These are phyloP conservation scores for Phlebiopsis flavidoalba DNA, from an alignment of 768 basidiomycete genomes.

Conservation along the genomic window DNA sequence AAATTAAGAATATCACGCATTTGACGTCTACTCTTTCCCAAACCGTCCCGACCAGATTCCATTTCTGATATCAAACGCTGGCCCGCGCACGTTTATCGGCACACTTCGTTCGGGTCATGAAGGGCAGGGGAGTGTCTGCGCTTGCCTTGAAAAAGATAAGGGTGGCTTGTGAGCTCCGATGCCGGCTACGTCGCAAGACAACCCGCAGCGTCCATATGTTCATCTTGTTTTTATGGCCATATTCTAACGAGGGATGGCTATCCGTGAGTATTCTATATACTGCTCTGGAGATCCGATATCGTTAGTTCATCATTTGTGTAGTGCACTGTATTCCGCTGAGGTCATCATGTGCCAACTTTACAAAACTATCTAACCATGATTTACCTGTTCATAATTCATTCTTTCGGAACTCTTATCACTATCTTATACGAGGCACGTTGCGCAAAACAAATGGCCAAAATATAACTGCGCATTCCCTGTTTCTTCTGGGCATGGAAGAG, in stretches of 20 bases:
- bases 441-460: no score
- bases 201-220: conserved; percentile 33
- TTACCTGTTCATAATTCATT: conserved; percentile 15
- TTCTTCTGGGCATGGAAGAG: conserved; percentile 48
- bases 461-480: no score
- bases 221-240: conserved; percentile 36
- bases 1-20: conserved; percentile 37
- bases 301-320: background rate
- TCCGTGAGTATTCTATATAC: conserved; percentile 26
- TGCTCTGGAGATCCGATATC: background rate
- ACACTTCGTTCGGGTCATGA: conserved; percentile 49
- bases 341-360: conserved; percentile 37
- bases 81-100: conserved; percentile 37
- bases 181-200: conserved; percentile 30
- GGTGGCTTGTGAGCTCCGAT: conserved; percentile 32
- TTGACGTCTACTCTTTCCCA: conserved; percentile 35
- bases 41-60: conserved; percentile 32
- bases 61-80: conserved; percentile 34
- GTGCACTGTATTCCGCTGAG: conserved; percentile 39
- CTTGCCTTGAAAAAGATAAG: conserved; percentile 45
- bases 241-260: conserved; percentile 46
- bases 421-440: no score
- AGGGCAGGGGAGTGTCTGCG: conserved; percentile 43
- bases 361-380: conserved; percentile 35
- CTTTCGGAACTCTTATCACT: no score